Percentiles rank a stretch among this genome's conserved stretches.
Evolutionary conservation across 23 red algal genomes (phyloP).

Genomic region (Chondrus crispus): DNA sequence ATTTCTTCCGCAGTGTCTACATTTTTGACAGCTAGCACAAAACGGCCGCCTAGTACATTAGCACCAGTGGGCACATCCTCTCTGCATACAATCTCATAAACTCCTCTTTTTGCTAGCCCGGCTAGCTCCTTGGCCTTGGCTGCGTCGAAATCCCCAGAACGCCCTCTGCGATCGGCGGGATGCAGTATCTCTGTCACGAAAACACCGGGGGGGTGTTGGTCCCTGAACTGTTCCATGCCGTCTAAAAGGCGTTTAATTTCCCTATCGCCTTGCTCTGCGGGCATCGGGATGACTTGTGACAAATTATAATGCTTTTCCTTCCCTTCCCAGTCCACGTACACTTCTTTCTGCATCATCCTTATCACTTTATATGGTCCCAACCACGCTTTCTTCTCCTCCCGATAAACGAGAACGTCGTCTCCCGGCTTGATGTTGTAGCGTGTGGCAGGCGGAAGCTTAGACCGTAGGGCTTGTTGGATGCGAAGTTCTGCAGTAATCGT

Average conservation of each 20-base stretch:
- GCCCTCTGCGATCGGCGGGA: background rate
- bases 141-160: background rate
- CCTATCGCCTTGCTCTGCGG: no score
- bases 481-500: background rate
- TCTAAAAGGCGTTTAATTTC: no score
- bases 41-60: background rate
- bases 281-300: background rate
- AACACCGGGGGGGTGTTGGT: background rate
- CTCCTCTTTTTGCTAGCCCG: background rate
- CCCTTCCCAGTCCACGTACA: background rate
- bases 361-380: background rate
- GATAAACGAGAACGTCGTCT: background rate
- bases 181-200: background rate
- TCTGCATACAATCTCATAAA: background rate
- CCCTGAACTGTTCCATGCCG: no score
- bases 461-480: background rate
- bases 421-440: background rate
- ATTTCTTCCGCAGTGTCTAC: conserved; percentile 9
- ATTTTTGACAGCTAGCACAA: conserved; percentile 4
- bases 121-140: background rate
- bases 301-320: background rate
- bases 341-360: background rate
- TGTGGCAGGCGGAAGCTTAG: conserved; percentile 13
- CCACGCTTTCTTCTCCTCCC: background rate
- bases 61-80: conserved; percentile 5